Evolutionary conservation across 805 yeast genomes (phyloP), one percentile per base, ranked within the genome.

Genomic region (Zygosaccharomyces kombuchaensis): DNA sequence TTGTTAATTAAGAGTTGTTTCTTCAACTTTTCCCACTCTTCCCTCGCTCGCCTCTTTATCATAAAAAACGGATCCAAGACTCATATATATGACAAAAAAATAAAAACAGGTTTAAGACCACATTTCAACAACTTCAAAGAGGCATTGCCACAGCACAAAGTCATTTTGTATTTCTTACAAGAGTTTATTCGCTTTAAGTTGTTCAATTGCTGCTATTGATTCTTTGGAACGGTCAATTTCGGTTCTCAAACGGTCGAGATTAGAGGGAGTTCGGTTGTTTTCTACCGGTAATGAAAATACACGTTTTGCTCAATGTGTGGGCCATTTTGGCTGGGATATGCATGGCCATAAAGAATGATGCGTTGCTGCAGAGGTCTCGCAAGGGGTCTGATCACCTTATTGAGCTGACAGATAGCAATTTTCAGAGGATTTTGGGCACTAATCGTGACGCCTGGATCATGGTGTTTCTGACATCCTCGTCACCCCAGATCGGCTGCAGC

Each of bases 381-480:
- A 60, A 59, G 34, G 51, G 62, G n/a, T 43, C 70, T 36, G 55
- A 66, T 27, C 68, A 70, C 41, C 56, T 76, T 27, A 69, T 79
- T 46, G 66, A 67, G 27, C 59, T 87, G 47, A 79, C 75, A n/a
- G 88, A 82, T 57, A 65, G 65, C 37, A 87, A 81, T 61, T 85
- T 70, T 59, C 73, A 77, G 52, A 65, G 68, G 12, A 60, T 82
- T 16, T 67, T 87, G 45, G 68, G 68, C 21, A 87, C 87, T 4
- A 77, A 81, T 17, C 75, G 91, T 58, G 77, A 76, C 34, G 88
- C 87, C 56, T 80, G 78, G 63, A 75, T 84, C 31, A 59, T 86
- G n/a, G 73, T 85, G 9, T 73, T 83, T 45, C 67, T 91, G 50
- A 85, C 96, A 0, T 88, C 97, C 2, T 76, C 82, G 8, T 75